Evolutionary conservation across 148 eudicot genomes (phyloP).

Genomic region (Drosera capensis): DNA sequence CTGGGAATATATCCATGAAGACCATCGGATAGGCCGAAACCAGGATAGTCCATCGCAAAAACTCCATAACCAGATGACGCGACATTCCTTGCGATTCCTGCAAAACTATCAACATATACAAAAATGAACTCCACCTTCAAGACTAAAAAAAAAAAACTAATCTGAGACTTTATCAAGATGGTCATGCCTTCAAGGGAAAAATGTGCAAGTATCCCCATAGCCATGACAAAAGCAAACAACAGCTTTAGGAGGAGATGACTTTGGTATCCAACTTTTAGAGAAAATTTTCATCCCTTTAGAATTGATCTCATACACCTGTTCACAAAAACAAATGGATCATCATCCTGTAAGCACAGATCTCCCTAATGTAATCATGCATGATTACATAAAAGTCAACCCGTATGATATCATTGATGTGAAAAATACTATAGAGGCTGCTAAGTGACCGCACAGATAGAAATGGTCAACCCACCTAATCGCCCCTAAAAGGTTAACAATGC

Average conservation of each 20-base stretch:
- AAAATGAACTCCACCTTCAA: conserved; percentile 7
- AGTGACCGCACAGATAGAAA: too few relatives aligned
- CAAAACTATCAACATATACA: conserved; percentile 12
- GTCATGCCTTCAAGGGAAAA: conserved; percentile 83
- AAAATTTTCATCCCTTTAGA: conserved; percentile 69
- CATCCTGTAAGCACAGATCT: not conserved
- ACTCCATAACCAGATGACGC: conserved; percentile 82
- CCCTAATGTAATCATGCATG: too few relatives aligned
- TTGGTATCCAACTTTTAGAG: conserved; percentile 81
- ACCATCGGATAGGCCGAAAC: conserved; percentile 98
- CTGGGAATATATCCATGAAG: conserved; percentile 80
- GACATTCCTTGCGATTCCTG: conserved; percentile 83
- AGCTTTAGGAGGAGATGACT: conserved; percentile 49
- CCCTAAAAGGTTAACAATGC: too few relatives aligned
- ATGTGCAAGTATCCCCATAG: conserved; percentile 95
- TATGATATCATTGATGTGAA: too few relatives aligned
- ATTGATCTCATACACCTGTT: conserved; percentile 66
- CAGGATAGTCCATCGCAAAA: conserved; percentile 92
- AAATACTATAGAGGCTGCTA: too few relatives aligned
- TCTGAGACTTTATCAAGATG: conserved; percentile 1
- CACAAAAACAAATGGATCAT: conserved; percentile 10
- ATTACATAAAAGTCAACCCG: too few relatives aligned
- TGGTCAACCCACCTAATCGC: too few relatives aligned
- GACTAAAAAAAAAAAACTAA: not conserved
- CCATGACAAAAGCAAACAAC: conserved; percentile 77